Conservation (phyloP, 306 rosid species). For the Begonia peltatifolia region DNA sequence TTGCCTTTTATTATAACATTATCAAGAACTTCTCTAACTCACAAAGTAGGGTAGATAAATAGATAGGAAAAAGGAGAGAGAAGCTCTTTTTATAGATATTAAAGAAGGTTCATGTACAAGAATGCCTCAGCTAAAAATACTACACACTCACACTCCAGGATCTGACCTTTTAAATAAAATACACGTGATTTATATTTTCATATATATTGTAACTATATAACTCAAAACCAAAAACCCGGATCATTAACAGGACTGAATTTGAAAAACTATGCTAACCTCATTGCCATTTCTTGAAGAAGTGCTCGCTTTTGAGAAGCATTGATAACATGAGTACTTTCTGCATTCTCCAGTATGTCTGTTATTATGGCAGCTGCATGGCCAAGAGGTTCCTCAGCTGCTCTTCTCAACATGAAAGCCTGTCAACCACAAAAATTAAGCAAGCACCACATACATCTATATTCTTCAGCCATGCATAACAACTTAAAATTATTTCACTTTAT, state of each 20-base stretch:
- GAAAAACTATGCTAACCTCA: conserved; percentile 35
- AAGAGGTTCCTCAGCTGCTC: conserved; percentile 89
- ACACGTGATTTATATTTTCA: conserved; percentile 2
- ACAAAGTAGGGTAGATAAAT: too few relatives aligned
- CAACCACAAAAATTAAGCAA: background rate
- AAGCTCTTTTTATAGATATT: conserved; percentile 25
- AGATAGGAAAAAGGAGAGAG: background rate
- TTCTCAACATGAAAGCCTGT: conserved; percentile 95
- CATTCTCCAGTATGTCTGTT: conserved; percentile 89
- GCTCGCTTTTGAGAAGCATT: conserved; percentile 84
- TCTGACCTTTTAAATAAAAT: conserved; percentile 15
- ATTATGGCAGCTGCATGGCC: conserved; percentile 97
- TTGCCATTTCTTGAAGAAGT: conserved; percentile 95
- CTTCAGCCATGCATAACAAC: background rate
- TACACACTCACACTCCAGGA: conserved; percentile 16
- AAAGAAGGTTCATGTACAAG: conserved; percentile 43
- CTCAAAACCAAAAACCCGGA: conserved; percentile 26
- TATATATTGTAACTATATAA: background rate
- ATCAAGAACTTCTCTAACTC: too few relatives aligned
- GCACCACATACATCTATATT: background rate
- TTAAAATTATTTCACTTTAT: background rate
- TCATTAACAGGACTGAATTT: conserved; percentile 13
- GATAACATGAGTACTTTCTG: conserved; percentile 75
- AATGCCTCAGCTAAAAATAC: conserved; percentile 31
- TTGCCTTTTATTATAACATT: too few relatives aligned